Conservation (phyloP, 1,139 yeast species). For the Hemisphaericaspora xylofermentans region DNA sequence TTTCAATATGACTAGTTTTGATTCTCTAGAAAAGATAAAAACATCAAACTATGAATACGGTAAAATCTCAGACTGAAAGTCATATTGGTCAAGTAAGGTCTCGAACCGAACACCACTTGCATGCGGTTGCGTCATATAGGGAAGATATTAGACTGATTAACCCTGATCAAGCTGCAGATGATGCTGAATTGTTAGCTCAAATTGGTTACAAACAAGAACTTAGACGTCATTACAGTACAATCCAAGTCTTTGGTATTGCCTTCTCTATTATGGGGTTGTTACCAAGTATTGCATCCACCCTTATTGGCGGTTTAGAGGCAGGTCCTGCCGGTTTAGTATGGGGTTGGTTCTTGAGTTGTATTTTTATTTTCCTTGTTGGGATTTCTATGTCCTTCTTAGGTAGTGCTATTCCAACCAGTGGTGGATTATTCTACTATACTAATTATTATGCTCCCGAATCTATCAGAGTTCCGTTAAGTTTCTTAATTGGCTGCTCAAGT, state of each 20-base stretch:
- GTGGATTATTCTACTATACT: slow-evolving; percentile 65
- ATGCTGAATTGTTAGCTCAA: slow-evolving; percentile 50
- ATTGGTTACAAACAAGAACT: slow-evolving; percentile 56
- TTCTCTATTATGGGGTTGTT: slow-evolving; percentile 54
- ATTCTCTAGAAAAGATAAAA: no score
- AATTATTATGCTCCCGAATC: slow-evolving; percentile 36
- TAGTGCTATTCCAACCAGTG: slow-evolving; percentile 70
- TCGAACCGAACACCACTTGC: slow-evolving; percentile 22
- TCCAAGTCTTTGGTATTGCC: slow-evolving; percentile 55
- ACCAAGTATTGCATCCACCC: slow-evolving; percentile 44
- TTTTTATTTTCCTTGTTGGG: slow-evolving; percentile 59
- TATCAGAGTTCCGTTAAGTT: slow-evolving; percentile 35
- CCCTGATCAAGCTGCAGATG: slow-evolving; percentile 29
- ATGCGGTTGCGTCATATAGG: slow-evolving; percentile 22
- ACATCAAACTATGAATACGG: slow-evolving; percentile 6
- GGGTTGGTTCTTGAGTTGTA: slow-evolving; percentile 70
- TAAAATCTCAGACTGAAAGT: slow-evolving; percentile 20
- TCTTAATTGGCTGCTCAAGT: slow-evolving; percentile 47
- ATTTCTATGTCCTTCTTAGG: slow-evolving; percentile 65
- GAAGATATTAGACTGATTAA: slow-evolving; percentile 29
- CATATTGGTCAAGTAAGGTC: slow-evolving; percentile 17
- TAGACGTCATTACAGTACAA: slow-evolving; percentile 44
- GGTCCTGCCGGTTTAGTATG: slow-evolving; percentile 55
- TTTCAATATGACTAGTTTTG: background rate
- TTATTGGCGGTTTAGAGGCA: slow-evolving; percentile 38